Evolutionary conservation across 306 rosid genomes (phyloP), one percentile per base, ranked within the genome.

Genomic region (Spatholobus suberectus): DNA sequence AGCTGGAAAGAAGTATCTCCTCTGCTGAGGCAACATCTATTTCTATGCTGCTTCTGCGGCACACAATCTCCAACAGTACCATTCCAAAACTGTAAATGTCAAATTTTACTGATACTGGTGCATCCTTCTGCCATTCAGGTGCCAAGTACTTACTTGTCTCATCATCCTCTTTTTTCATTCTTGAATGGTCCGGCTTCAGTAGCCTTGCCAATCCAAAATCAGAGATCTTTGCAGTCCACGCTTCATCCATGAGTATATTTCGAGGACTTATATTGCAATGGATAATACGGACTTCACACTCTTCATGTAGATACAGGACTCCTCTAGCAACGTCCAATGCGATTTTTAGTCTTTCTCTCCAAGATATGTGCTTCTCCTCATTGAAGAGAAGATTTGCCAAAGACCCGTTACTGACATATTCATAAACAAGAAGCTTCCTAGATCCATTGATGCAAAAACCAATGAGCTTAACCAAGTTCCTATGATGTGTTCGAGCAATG

Each of bases 191-290:
- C 1, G 41, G 34, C 54, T 49, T 84, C 10, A 40, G 12, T 8
- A 85, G 70, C 15, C 80, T 74, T 8, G 90, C 77, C 15, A 84
- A 79, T 52, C 90, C 90, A 84, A 87, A 87, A 43, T 84, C 90
- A 51, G 86, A 58, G 27, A 87, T 78, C 49, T 81, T 87, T 32
- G 88, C 90, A 3, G 32, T 72, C 86, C 86, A 77, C 5, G 38
- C 43, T 68, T 81, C 90, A 75, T 87, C 90, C 83, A 87, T 49
- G 0, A 87, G 88, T 69, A 87, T 85, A 10, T 87, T 85, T 5
- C 34, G 74, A 18, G 88, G 86, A 69, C 75, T 87, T 43, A 87
- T 82, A 46, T 87, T 82, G 81, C 88, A 74, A 26, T 87, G 90
- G 24, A 85, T 80, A 5, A 80, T 83, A 4, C 81, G 58, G 9